Base-by-base conservation (phyloP, 768 basidiomycete species). In the Lepiota venenata region DNA sequence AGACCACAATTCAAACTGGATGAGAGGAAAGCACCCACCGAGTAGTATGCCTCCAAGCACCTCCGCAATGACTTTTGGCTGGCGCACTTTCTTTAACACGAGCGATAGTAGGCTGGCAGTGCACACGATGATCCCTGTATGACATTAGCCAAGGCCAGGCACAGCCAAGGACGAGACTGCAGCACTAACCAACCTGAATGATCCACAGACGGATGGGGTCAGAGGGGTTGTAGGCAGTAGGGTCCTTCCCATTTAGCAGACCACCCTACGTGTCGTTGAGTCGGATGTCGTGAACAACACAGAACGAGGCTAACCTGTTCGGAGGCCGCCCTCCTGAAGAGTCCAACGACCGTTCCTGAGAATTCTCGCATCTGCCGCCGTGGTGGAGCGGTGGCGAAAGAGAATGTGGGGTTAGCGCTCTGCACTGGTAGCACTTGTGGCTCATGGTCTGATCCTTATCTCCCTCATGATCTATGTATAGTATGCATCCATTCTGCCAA, bases 11-110 rank as follows among this genome's bases (percentile, higher is more conserved):
- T 52, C 10, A 55, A 16, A 11, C 45, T 42, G 39, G 36, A 16
- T 29, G 21, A 27, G 18, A 47, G 22, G 18, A 15, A 46, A 10
- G 16, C 10, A 60, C 61, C 64, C 69, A 75, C 89, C 89, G 11
- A 96, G 77, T n/a, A 98, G 61, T 58, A 98, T 93, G 7, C 96
- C 95, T 4, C 90, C 93, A 35, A 97, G 70, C 22, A 96, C 76
- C 60, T 91, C 89, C 5, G 88, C 85, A 22, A 91, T 91, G 44
- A 91, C 89, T 63, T 82, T 87, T 3, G 96, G 96, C 61, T 98
- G 96, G 20, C 80, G 79, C 32, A 96, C 70, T 66, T 79, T 88
- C n/a, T 81, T 74, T 36, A 98, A 75, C 2, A 67, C 74, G 14
- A 93, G 77, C 1, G 85, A 81, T n/a, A 94, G 80, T 18, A 90